These are phyloP conservation scores for Litchi chinensis DNA, from an alignment of 345 rosid genomes.

Conservation along the genomic window DNA sequence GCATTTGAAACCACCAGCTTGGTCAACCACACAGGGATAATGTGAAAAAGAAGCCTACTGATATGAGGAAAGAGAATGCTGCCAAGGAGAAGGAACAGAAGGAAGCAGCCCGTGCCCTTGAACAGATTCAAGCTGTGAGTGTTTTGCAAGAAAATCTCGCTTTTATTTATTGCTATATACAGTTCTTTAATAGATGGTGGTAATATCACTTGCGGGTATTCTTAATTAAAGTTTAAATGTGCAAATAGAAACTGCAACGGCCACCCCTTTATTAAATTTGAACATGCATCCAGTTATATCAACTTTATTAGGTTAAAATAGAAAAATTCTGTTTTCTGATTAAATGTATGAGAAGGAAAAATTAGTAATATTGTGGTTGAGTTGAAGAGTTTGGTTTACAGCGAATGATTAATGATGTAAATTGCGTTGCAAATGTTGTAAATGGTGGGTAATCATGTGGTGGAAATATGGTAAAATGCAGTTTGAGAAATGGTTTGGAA, in stretches of 20 bases:
- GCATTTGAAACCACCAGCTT: conserved; percentile 93
- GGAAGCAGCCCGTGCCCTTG: conserved; percentile 65
- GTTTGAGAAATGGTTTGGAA: neutral
- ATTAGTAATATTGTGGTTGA: neutral
- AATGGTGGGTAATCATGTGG: neutral
- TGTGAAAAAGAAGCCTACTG: conserved; percentile 68
- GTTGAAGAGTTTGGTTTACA: neutral
- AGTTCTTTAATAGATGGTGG: neutral
- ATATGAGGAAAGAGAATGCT: conserved; percentile 76
- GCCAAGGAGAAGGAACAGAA: conserved; percentile 83
- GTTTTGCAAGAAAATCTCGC: neutral
- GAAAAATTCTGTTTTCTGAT: neutral
- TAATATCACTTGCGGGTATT: neutral
- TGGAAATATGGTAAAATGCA: neutral
- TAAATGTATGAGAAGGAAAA: neutral
- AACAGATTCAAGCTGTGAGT: conserved; percentile 94
- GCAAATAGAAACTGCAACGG: neutral
- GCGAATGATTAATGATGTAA: neutral
- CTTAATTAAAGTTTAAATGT: neutral
- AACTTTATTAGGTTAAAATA: neutral
- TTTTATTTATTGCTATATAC: neutral
- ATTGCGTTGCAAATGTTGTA: neutral
- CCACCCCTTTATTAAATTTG: neutral
- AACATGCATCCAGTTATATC: neutral
- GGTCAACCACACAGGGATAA: conserved; percentile 81